Evolutionary conservation across 1,284 basidiomycete genomes (phyloP), one percentile per base, ranked within the genome.

Genomic region (Microbotryum lychnidis-dioicae): DNA sequence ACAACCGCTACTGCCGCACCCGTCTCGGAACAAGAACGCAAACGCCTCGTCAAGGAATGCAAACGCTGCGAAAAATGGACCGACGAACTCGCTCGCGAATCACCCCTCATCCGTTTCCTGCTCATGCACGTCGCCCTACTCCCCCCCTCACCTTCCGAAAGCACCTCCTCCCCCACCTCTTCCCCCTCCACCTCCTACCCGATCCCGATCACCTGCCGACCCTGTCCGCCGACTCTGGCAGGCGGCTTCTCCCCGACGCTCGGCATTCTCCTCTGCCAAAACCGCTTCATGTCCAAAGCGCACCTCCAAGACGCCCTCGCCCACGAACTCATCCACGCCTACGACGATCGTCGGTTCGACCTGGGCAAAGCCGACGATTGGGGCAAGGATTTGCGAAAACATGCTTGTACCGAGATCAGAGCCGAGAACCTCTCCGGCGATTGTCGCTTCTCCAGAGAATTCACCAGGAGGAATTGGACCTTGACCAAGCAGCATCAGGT

Each of bases 341-440:
- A 87, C 73, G 94, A 97, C 74, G 89, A 96, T 69, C 89, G 89
- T 75, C 85, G 86, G 73, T 97, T 97, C 79, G 86, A 91, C 62
- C 16, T 42, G 37, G 87, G 96, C 2, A 63, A 52, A 49, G 67
- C 61, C 1, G 86, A 96, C 75, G 16, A 42, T 16, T 97, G 91
- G 91, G 77, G 75, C 56, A 87, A 97, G 44, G 67, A 69, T 75
- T 76, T 97, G 57, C 78, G 91, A 58, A 92, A 97, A 77, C 91
- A 94, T 74, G 94, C 94, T 0, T 97, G 93, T 74, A 89, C 86
- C 71, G 93, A 97, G 91, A 96, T 98, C 73, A 85, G 94, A 52
- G 93, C 94, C 0, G 92, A 91, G 62, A 93, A 86, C 74, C 76
- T 97, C 52, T 91, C 89, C 65, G 93, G 93, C 10, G 93, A 97